These are phyloP conservation scores for Candolleomyces aberdarensis DNA, from an alignment of 768 basidiomycete species.

Conservation along the genomic window DNA sequence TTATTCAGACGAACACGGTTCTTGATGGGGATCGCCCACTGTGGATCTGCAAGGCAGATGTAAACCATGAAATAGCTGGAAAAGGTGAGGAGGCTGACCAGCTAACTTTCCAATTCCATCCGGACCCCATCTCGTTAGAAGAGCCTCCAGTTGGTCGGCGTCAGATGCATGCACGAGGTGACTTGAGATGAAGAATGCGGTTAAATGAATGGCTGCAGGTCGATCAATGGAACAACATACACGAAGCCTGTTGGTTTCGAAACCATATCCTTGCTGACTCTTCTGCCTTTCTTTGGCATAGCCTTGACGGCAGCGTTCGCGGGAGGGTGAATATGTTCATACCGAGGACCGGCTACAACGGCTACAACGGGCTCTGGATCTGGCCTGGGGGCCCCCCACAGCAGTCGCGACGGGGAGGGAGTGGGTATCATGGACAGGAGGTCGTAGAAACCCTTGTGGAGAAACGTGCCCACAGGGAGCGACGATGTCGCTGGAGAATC, in stretches of 20 bases:
- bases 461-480: slow-evolving; percentile 64
- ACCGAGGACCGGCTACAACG: slow-evolving; percentile 65
- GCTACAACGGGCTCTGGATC: slow-evolving; percentile 45
- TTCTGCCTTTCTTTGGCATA: slow-evolving; percentile 51
- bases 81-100: slow-evolving; percentile 45
- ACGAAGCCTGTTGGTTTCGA: slow-evolving; percentile 79
- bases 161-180: slow-evolving; percentile 91
- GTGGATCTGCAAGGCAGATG: slow-evolving; percentile 58
- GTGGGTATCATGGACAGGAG: slow-evolving; percentile 76
- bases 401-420: slow-evolving; percentile 62
- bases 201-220: slow-evolving; percentile 20
- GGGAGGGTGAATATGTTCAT: slow-evolving; percentile 51
- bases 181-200: slow-evolving; percentile 34
- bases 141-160: slow-evolving; percentile 82
- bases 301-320: slow-evolving; percentile 28
- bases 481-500: slow-evolving; percentile 42
- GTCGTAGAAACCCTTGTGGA: slow-evolving; percentile 92
- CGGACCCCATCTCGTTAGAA: slow-evolving; percentile 84
- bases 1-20: slow-evolving; percentile 62
- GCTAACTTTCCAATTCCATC: slow-evolving; percentile 87
- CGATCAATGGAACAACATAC: slow-evolving; percentile 47
- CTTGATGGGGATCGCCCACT: slow-evolving; percentile 89
- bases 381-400: slow-evolving; percentile 45
- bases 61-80: slow-evolving; percentile 13
- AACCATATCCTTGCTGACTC: slow-evolving; percentile 88